These are phyloP conservation scores for Eucalyptus regnans DNA, from an alignment of 345 rosid genomes.

Conservation along the genomic window DNA sequence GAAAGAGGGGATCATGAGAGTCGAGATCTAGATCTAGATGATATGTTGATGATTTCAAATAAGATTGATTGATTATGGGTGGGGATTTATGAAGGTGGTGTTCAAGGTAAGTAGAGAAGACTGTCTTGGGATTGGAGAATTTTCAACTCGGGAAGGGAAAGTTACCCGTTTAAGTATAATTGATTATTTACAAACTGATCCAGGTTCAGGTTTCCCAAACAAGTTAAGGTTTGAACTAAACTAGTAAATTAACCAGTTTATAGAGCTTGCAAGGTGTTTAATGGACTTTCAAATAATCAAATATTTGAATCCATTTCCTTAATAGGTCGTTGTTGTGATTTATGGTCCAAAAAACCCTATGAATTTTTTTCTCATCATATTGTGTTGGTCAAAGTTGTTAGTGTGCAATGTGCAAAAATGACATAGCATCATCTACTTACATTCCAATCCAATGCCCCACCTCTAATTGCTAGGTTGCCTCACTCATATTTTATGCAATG, in stretches of 20 bases:
- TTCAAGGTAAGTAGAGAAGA: not conserved
- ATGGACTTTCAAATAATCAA: too few relatives aligned
- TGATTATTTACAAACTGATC: too few relatives aligned
- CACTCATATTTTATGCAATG: not conserved
- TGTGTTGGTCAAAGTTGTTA: not conserved
- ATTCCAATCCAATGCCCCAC: not conserved
- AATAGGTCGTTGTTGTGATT: not conserved
- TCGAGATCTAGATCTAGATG: not conserved
- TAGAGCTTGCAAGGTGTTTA: too few relatives aligned
- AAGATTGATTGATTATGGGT: not conserved
- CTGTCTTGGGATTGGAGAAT: not conserved
- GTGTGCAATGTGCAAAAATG: not conserved
- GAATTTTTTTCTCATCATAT: too few relatives aligned
- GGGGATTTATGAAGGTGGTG: not conserved
- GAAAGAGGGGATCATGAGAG: not conserved
- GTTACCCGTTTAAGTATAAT: not conserved
- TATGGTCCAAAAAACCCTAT: not conserved
- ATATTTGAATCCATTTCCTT: not conserved
- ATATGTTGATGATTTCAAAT: not conserved
- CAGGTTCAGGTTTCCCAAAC: not conserved
- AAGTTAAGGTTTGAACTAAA: too few relatives aligned
- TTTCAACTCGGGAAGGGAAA: not conserved
- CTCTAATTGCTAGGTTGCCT: not conserved
- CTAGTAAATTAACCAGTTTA: too few relatives aligned
- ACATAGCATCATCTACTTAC: not conserved